phyloP scores from a whole-genome alignment of 345 rosid genomes.

The Raphanus raphanistrum region DNA sequence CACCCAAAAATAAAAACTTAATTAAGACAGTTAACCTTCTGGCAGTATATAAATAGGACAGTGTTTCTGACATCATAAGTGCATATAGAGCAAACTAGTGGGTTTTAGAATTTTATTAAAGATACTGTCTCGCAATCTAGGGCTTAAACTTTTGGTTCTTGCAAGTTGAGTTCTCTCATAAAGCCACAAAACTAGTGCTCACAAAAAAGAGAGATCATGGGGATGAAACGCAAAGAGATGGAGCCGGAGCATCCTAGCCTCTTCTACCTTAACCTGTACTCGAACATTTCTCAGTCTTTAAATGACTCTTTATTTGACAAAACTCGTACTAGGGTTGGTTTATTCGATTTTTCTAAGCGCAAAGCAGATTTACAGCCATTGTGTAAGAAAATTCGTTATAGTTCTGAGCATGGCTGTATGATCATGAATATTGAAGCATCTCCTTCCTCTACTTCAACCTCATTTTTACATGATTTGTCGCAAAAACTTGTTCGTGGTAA shows the following conservation, averaged over 20 bases:
- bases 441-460: background rate
- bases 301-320: background rate
- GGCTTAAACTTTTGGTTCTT: background rate
- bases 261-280: background rate
- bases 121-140: conserved; percentile 4
- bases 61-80: conserved; percentile 15
- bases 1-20: background rate
- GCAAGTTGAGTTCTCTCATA: background rate
- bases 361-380: background rate
- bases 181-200: background rate
- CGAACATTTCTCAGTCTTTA: background rate
- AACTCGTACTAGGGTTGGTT: background rate
- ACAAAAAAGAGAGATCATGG: background rate
- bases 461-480: conserved; percentile 17
- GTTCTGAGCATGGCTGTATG: conserved; percentile 33
- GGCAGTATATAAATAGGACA: background rate
- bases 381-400: conserved; percentile 18
- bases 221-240: conserved; percentile 15
- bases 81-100: background rate
- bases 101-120: background rate
- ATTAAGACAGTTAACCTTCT: background rate
- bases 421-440: background rate
- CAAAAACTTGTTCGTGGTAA: background rate
- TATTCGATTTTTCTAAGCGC: background rate
- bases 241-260: background rate